Base-by-base conservation (phyloP, 345 rosid species). In the Hibiscus trionum region DNA sequence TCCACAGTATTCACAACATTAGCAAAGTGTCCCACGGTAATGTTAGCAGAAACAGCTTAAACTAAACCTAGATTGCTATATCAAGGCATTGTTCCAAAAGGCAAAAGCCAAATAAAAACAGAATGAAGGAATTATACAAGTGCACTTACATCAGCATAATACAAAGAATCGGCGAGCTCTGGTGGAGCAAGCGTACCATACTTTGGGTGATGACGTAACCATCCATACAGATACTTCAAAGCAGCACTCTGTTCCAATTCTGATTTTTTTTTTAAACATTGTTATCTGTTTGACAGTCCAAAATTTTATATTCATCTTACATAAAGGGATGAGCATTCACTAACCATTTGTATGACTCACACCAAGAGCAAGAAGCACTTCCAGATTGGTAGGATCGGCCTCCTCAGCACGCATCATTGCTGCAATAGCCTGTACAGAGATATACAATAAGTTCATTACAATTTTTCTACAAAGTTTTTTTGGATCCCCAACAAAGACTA, bases 371-470 rank as follows among this genome's bases (percentile, higher is more conserved):
- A 96, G 98, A 82, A 96, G 98, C 76, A 96, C 98, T 83, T 93
- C 99, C 15, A 96, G 87, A 82, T 96, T 96, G 75, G 88, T 75
- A 61, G 98, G 98, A 83, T 91, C 93, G 57, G 99, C 98, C 81
- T 89, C 94, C 63, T 93, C 96, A 33, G 99, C 98, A 55, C 96
- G 93, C 97, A 89, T 89, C 99, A 93, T 96, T 37, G 98, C 98
- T 68, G 98, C 98, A 81, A 96, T 96, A 46, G 99, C 99, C 99
- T 96, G 89, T 73, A 83, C 47, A 72, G 49, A 72, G 62, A 77
- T 72, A 75, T 65, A 14, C 11, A 73, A 49, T 52, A 52, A 53
- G 42, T 50, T 14, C 55, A 14, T 14, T 50, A 16, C 55, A 47
- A 5, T 50, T 50, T 50, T 1, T 50, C 55, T 50, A 50, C 55